These are phyloP conservation scores for Penicillium paradoxum DNA, from an alignment of 495 filamentous ascomycete species.

Conservation along the genomic window DNA sequence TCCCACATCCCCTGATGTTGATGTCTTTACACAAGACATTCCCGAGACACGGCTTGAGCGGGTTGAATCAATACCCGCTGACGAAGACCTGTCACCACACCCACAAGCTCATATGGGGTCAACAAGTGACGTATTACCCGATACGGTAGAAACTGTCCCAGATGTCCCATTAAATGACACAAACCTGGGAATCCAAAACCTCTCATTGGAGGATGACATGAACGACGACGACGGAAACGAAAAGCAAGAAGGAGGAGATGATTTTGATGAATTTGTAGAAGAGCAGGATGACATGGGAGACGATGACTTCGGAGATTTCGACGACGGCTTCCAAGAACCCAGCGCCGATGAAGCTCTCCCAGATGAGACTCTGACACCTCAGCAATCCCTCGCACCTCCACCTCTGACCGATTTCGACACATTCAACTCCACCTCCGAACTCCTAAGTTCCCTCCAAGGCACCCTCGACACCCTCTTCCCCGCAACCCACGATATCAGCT, in stretches of 20 bases:
- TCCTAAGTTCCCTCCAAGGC: slow-evolving; percentile 39
- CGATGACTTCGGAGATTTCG: slow-evolving; percentile 87
- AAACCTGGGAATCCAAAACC: slow-evolving; percentile 20
- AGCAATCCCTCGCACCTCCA: slow-evolving; percentile 46
- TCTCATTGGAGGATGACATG: slow-evolving; percentile 12
- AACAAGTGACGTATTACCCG: slow-evolving; percentile 46
- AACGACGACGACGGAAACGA: slow-evolving; percentile 38
- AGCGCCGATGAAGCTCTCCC: slow-evolving; percentile 37
- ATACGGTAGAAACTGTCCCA: slow-evolving; percentile 42
- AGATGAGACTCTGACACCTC: slow-evolving; percentile 21
- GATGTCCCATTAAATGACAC: slow-evolving; percentile 40
- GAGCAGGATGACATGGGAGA: slow-evolving; percentile 59
- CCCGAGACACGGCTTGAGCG: slow-evolving; percentile 44
- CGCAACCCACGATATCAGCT: slow-evolving; percentile 35
- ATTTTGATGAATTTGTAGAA: slow-evolving; percentile 96
- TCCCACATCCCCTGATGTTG: slow-evolving; percentile 13
- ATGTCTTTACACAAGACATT: slow-evolving; percentile 23
- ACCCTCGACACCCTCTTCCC: slow-evolving; percentile 55
- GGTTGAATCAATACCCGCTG: slow-evolving; percentile 35
- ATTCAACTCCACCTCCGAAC: slow-evolving; percentile 48
- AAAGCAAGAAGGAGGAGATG: slow-evolving; percentile 51
- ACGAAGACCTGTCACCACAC: slow-evolving; percentile 29
- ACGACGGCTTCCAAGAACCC: slow-evolving; percentile 72
- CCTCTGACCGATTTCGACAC: slow-evolving; percentile 70
- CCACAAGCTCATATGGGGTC: slow-evolving; percentile 40